phyloP scores from a whole-genome alignment of 169 alveolate genomes.

The Theileria parva region DNA sequence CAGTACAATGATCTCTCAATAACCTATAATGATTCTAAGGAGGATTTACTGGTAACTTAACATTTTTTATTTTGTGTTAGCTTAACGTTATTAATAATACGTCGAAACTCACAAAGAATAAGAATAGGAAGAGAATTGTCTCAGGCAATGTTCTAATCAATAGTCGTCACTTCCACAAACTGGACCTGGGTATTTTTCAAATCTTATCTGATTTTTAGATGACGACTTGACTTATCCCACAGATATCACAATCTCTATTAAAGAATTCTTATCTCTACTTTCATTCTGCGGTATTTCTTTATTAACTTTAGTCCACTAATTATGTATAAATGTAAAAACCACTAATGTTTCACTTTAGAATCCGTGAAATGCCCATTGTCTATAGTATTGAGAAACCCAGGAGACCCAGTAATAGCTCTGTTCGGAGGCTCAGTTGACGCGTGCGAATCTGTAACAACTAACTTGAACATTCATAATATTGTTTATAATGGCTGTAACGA shows the following conservation, averaged over 20 bases:
- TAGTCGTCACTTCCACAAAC: constrained; percentile 47
- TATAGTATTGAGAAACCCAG: constrained; percentile 34
- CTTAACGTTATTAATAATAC: constrained; percentile 37
- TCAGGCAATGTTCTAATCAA: constrained; percentile 57
- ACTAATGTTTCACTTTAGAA: constrained; percentile 8
- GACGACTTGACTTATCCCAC: constrained; percentile 38
- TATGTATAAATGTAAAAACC: no score
- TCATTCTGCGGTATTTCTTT: constrained; percentile 40
- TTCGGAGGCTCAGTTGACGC: constrained; percentile 63
- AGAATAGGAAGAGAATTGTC: constrained; percentile 22
- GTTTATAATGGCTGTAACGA: constrained; percentile 25
- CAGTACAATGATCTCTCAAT: constrained; percentile 56
- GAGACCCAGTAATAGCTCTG: constrained; percentile 61
- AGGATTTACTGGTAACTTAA: constrained; percentile 19
- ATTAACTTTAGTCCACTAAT: not conserved
- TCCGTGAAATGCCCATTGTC: constrained; percentile 58
- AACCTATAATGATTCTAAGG: constrained; percentile 25
- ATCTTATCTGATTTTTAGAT: constrained; percentile 14
- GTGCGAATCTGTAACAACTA: constrained; percentile 26
- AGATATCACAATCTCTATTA: constrained; percentile 44
- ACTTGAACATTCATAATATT: constrained; percentile 45
- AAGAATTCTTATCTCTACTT: constrained; percentile 43
- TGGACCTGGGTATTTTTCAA: constrained; percentile 26
- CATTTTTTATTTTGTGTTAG: not conserved
- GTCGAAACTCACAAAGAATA: not conserved